Base-by-base conservation (phyloP, 2,329 filamentous ascomycete species). In the Sporothrix protearum region DNA sequence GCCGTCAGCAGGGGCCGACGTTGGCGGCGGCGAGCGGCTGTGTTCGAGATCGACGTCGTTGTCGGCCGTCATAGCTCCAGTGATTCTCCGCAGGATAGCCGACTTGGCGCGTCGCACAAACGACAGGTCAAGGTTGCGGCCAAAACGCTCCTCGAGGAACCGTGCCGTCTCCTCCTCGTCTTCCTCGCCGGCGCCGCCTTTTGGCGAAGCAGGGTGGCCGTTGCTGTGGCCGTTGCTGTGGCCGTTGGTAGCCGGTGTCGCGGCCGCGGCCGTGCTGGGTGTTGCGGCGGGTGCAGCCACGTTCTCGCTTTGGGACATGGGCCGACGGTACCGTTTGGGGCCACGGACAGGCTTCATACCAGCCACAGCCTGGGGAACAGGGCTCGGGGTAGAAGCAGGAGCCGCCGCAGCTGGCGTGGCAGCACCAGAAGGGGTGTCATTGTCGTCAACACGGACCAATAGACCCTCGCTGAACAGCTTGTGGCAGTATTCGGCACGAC, bases 111-210 rank as follows among this genome's bases (percentile, higher is more conserved):
- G 91, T 57, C 89, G 86, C 2, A 94, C 91, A 72, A 96, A 87
- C 0, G 89, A 90, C 8, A 94, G 83, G 77, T 94, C 92, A 55
- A 99, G 85, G 76, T 98, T 98, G 61, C 96, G 88, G 16, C 96
- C 96, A 78, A 97, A 99, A 0, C 96, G 89, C 81, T 98, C 94
- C 80, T 99, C 96, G 1, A 99, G 88, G 76, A 97, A 98, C 45
- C 89, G 88, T 3, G 86, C 88, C 73, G 90, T 91, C 80, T 97
- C 94, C 19, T 89, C 78, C 0, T 82, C 79, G 57, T 75, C 59
- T 71, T 76, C 68, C 51, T 73, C 45, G 36, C 73, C 63, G 68
- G 73, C 70, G 69, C 72, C 69, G 69, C 75, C 75, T 57, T 75
- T 71, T 47, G 78, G 71, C 42, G 68, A 67, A 7, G 19, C 42